Percentiles rank a stretch among this genome's conserved stretches.
phyloP scores from a whole-genome alignment of 805 yeast genomes.

The Monosporozyma unispora region DNA sequence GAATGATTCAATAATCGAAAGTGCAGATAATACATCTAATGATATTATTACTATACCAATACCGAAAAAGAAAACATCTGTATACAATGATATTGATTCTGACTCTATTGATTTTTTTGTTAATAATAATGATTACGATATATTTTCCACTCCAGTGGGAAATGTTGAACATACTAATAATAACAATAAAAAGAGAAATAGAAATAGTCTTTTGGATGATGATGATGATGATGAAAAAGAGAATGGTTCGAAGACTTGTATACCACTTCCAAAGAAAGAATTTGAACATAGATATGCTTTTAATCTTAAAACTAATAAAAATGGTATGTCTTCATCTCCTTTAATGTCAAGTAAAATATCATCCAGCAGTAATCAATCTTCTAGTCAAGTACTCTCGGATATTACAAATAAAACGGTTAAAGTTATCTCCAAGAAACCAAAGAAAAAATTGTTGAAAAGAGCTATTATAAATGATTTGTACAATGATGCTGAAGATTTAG shows the following conservation, averaged over 20 bases:
- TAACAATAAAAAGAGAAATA: background rate
- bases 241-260: background rate
- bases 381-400: conserved; percentile 2
- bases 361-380: background rate
- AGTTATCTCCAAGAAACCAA: conserved; percentile 2
- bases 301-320: background rate
- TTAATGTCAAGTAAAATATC: background rate
- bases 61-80: background rate
- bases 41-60: background rate
- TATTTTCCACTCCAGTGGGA: background rate
- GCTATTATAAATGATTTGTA: conserved; percentile 26
- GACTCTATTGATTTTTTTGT: background rate
- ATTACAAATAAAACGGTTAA: conserved; percentile 6
- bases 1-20: background rate
- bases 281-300: background rate
- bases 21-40: background rate
- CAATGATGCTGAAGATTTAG: conserved; percentile 11
- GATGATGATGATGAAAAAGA: background rate
- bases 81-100: background rate
- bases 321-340: background rate
- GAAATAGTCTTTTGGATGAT: background rate
- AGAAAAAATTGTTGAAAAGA: conserved; percentile 22
- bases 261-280: background rate
- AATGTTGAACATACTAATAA: background rate
- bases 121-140: background rate